Conservation (phyloP, 192 early-diverging fungal species). For the Coemansia sp. region DNA sequence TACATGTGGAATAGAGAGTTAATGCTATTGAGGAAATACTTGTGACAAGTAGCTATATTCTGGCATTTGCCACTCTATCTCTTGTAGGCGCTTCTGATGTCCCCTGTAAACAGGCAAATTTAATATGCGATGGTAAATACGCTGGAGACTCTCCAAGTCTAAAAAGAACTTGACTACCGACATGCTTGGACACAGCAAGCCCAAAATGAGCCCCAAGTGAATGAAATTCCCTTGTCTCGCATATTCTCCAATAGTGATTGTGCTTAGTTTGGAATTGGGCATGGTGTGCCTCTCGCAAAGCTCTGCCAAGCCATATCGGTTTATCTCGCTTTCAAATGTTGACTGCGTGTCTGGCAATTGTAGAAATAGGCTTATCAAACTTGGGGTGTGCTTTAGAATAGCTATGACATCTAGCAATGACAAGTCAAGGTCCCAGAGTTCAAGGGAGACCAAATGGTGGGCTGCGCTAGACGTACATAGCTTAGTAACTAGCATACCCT, state of each 20-base stretch:
- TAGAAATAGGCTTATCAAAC: neutral
- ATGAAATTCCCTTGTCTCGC: no score
- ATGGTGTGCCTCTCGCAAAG: neutral
- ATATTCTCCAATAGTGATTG: no score
- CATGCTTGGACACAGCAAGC: no score
- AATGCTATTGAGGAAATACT: neutral
- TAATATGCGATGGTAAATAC: no score
- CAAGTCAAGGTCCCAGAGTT: neutral
- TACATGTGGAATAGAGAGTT: neutral
- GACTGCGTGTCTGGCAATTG: neutral
- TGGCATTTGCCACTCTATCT: no score
- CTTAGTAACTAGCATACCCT: neutral
- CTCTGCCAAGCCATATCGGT: neutral
- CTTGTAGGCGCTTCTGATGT: no score
- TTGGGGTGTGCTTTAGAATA: neutral
- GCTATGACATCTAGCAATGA: neutral
- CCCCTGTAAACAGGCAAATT: no score
- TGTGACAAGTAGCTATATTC: neutral
- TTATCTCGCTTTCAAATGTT: neutral
- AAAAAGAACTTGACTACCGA: no score
- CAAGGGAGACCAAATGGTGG: neutral
- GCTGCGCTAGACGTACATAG: neutral
- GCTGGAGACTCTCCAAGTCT: no score
- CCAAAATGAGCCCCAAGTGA: no score
- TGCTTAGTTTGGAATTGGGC: neutral